These are phyloP conservation scores for Penicillium thymicola DNA, from an alignment of 2,329 filamentous ascomycete genomes.

Conservation along the genomic window DNA sequence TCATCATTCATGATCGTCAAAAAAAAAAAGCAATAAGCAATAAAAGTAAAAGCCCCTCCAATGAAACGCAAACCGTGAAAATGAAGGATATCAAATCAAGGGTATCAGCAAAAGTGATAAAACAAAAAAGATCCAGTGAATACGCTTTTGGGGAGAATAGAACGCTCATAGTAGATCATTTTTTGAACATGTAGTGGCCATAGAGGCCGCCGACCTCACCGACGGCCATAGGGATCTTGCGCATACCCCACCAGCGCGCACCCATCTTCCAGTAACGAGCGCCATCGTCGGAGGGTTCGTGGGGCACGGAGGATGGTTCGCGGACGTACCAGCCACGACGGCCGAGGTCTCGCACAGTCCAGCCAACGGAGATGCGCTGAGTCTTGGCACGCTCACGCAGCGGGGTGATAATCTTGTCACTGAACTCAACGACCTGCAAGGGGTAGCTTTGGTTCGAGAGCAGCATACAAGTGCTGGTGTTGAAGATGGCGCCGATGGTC, in stretches of 20 bases:
- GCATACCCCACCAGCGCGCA: slow-evolving; percentile 78
- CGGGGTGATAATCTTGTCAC: slow-evolving; percentile 63
- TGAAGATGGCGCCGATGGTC: slow-evolving; percentile 57
- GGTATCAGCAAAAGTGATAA: slow-evolving; percentile 19
- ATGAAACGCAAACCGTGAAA: slow-evolving; percentile 12
- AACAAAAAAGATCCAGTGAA: slow-evolving; percentile 4
- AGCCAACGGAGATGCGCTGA: slow-evolving; percentile 57
- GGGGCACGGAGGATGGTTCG: slow-evolving; percentile 38
- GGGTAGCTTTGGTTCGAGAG: slow-evolving; percentile 61
- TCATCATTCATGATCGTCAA: slow-evolving; percentile 25
- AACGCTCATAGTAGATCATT: slow-evolving; percentile 29
- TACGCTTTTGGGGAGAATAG: slow-evolving; percentile 19
- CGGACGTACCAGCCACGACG: slow-evolving; percentile 66
- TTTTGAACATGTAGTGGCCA: slow-evolving; percentile 59
- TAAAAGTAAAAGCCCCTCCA: slow-evolving; percentile 11
- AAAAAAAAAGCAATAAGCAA: slow-evolving; percentile 10
- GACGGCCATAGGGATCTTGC: slow-evolving; percentile 59
- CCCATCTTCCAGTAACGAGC: slow-evolving; percentile 76
- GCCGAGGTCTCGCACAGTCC: slow-evolving; percentile 66
- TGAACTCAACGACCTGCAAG: slow-evolving; percentile 72
- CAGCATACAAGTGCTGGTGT: slow-evolving; percentile 54
- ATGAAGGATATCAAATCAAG: slow-evolving; percentile 12
- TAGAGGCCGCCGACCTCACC: slow-evolving; percentile 58
- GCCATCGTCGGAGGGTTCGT: slow-evolving; percentile 51
- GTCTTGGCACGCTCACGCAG: slow-evolving; percentile 62